Percentiles rank a stretch among this genome's conserved stretches.
Conservation (phyloP, 257 asterid species). For the Craterostigma plantagineum region DNA sequence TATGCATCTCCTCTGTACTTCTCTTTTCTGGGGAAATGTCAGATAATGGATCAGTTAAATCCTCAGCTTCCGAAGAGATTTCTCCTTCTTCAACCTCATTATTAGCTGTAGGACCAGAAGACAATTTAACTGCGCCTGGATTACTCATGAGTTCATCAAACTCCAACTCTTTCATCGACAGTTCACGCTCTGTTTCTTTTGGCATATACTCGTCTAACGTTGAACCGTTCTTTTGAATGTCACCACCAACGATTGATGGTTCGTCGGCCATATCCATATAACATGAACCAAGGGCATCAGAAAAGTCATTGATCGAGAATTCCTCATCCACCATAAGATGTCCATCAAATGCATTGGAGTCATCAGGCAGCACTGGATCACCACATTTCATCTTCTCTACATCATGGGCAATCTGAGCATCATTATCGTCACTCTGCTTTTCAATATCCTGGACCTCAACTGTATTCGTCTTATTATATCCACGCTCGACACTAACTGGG, state of each 20-base stretch:
- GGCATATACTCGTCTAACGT: conserved; percentile 12
- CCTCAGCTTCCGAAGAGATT: conserved; percentile 37
- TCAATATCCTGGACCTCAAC: conserved; percentile 15
- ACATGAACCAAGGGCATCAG: conserved; percentile 26
- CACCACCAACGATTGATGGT: conserved; percentile 16
- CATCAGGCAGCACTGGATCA: conserved; percentile 15
- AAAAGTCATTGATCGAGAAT: conserved; percentile 15
- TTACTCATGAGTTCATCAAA: conserved; percentile 35
- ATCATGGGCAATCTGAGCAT: conserved; percentile 11
- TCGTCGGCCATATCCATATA: conserved; percentile 22
- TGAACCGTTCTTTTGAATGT: conserved; percentile 11
- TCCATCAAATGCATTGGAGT: conserved; percentile 13
- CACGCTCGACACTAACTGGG: conserved; percentile 1
- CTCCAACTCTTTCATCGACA: conserved; percentile 57
- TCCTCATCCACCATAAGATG: conserved; percentile 14
- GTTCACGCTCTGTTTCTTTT: conserved; percentile 28
- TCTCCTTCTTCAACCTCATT: conserved; percentile 72
- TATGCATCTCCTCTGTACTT: conserved; percentile 14
- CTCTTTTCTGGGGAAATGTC: conserved; percentile 21
- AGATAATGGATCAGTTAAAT: conserved; percentile 19
- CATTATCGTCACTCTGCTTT: conserved; percentile 12
- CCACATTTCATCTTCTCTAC: conserved; percentile 9
- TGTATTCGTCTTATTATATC: conserved; percentile 6
- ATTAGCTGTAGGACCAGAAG: conserved; percentile 16
- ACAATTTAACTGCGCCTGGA: conserved; percentile 18